A percentile compares a stretch with the other conserved stretches of the same genome.
Evolutionary conservation across 106 monocot species (phyloP).

Genomic region (Vanilla planifolia): DNA sequence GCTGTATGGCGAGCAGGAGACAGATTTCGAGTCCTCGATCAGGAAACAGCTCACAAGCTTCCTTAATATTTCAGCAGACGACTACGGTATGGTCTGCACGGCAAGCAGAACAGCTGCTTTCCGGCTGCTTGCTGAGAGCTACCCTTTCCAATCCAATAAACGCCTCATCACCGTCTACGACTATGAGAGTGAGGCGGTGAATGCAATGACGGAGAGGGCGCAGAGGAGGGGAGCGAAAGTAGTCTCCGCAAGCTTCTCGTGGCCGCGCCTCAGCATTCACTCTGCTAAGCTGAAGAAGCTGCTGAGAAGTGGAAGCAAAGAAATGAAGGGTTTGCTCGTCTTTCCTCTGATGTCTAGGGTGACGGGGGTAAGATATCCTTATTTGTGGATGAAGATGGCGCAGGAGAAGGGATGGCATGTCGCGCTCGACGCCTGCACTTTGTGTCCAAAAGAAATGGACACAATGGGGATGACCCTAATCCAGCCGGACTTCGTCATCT

Average conservation of each 20-base stretch:
- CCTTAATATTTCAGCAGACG: slow-evolving; percentile 39
- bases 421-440: slow-evolving; percentile 45
- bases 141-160: slow-evolving; percentile 43
- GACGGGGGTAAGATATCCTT: slow-evolving; percentile 67
- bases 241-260: slow-evolving; percentile 43
- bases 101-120: slow-evolving; percentile 61
- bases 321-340: slow-evolving; percentile 54
- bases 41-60: slow-evolving; percentile 45
- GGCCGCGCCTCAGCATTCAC: slow-evolving; percentile 60
- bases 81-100: slow-evolving; percentile 54
- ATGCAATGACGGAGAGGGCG: slow-evolving; percentile 30
- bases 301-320: slow-evolving; percentile 19
- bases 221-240: slow-evolving; percentile 35
- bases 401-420: slow-evolving; percentile 77
- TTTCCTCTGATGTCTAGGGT: slow-evolving; percentile 70
- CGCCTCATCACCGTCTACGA: slow-evolving; percentile 64
- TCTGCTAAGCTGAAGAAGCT: slow-evolving; percentile 36
- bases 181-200: slow-evolving; percentile 55
- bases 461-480: slow-evolving; percentile 59
- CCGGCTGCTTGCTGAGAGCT: slow-evolving; percentile 62
- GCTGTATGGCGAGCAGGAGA: slow-evolving; percentile 15
- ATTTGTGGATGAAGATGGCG: slow-evolving; percentile 73
- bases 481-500: slow-evolving; percentile 76
- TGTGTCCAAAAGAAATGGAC: slow-evolving; percentile 76
- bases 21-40: slow-evolving; percentile 29